These are phyloP conservation scores for Limnomonas spitsbergensis DNA, from an alignment of 139 green algal genomes.

Conservation along the genomic window DNA sequence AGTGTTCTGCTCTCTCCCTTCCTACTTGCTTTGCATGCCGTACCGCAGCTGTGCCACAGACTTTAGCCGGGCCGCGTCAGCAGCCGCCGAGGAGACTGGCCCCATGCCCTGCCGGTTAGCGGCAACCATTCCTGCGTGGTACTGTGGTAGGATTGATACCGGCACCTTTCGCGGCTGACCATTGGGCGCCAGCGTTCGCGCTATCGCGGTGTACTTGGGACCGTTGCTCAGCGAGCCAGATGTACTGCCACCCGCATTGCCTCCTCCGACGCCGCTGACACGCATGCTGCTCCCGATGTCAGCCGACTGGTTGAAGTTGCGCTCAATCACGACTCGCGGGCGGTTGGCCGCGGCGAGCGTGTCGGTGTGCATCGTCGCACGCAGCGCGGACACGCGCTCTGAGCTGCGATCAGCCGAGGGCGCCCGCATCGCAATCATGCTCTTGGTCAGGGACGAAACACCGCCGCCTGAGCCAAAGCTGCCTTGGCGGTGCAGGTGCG, in stretches of 20 bases:
- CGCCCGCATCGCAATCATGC: not conserved
- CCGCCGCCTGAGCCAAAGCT: not conserved
- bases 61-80: not conserved
- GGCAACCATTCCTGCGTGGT: constrained; percentile 5
- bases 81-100: not conserved
- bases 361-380: constrained; percentile 48
- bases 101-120: not conserved
- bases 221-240: constrained; percentile 26
- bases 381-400: constrained; percentile 12
- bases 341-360: constrained; percentile 34
- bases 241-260: not conserved
- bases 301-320: constrained; percentile 29
- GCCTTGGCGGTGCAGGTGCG: not conserved
- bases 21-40: constrained; percentile 9
- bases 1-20: too few relatives aligned
- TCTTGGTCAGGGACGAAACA: not conserved
- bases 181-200: constrained; percentile 75
- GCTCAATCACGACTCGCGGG: constrained; percentile 12
- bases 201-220: constrained; percentile 24
- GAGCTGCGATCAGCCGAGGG: not conserved
- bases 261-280: not conserved
- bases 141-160: constrained; percentile 43
- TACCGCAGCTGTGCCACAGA: constrained; percentile 5
- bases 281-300: constrained; percentile 15
- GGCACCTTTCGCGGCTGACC: constrained; percentile 86